Conservation (phyloP, 2,329 filamentous ascomycete species). For the Diaporthe eres region DNA sequence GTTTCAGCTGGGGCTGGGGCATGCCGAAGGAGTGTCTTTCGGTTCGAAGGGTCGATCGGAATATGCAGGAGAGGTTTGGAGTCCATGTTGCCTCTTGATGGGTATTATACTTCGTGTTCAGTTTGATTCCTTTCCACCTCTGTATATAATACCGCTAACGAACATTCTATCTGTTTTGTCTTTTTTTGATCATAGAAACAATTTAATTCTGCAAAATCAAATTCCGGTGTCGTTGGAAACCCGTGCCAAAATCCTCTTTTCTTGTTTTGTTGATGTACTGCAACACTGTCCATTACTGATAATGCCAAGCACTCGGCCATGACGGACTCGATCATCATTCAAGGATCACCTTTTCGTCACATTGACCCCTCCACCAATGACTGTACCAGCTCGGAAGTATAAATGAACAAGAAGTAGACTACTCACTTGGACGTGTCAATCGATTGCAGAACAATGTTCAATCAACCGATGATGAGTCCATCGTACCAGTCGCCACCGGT, state of each 20-base stretch:
- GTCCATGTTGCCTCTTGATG: background rate
- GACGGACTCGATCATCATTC: background rate
- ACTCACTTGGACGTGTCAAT: background rate
- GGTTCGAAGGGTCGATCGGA: background rate
- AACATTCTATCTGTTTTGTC: too few relatives aligned
- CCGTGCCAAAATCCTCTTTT: background rate
- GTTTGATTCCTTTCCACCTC: too few relatives aligned
- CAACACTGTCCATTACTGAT: background rate
- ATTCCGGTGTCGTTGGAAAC: too few relatives aligned
- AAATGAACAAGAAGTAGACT: background rate
- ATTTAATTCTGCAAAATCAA: too few relatives aligned
- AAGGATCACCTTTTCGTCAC: constrained; percentile 1
- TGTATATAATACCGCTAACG: too few relatives aligned
- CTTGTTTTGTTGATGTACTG: background rate
- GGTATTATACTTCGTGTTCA: background rate
- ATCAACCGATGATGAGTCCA: background rate
- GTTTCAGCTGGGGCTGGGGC: background rate
- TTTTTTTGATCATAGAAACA: too few relatives aligned
- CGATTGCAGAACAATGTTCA: background rate
- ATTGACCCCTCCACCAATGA: background rate
- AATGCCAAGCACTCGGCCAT: background rate
- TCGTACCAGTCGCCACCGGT: background rate
- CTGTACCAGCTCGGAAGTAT: background rate
- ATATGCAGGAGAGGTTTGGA: background rate
- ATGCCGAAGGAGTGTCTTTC: background rate